Evolutionary conservation across 345 rosid species (phyloP), one percentile per base, ranked within the genome.

Genomic region (Punica granatum): DNA sequence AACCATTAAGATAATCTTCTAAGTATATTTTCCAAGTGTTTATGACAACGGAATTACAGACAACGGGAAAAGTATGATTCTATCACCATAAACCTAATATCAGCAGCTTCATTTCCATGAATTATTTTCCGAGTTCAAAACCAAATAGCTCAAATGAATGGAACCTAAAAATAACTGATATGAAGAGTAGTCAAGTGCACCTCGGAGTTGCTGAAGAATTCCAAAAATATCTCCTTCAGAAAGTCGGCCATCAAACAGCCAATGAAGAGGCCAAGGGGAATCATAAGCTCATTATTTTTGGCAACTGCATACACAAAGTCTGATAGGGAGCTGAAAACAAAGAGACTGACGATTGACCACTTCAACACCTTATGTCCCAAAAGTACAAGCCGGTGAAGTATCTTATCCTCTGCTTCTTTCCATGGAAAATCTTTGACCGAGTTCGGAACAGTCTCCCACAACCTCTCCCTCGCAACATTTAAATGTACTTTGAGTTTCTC

Each of bases 241-340:
- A 79, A 76, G 70, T 82, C 72, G 26, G 83, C 56, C 69, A 73
- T 66, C 66, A 74, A 74, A 51, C 73, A 77, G 61, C 91, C 88
- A 3, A 76, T 43, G 7, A 79, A 69, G 3, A 86, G 87, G 39
- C 84, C 91, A 28, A 82, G 3, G 1, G 89, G 87, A 58, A 83
- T 66, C 74, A 76, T 58, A 60, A 81, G 64, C 51, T 85, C 86
- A 67, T 72, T 77, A 69, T 77, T 78, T 73, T 65, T 71, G 23
- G 73, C 54, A 28, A 80, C 73, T 7, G 89, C 71, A 76, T 70
- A 75, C 51, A 73, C 16, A 33, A 78, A 71, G 80, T 84, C 85
- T 1, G 90, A 72, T 64, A 75, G 0, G 56, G 69, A 75, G 67
- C 80, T 78, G 14, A 66, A 11, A 19, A 74, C 32, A 33, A 73